A percentile compares a stretch with the other conserved stretches of the same genome.
These are phyloP conservation scores for Penicillium longicatenatum DNA, from an alignment of 495 filamentous ascomycete species.

Conservation along the genomic window DNA sequence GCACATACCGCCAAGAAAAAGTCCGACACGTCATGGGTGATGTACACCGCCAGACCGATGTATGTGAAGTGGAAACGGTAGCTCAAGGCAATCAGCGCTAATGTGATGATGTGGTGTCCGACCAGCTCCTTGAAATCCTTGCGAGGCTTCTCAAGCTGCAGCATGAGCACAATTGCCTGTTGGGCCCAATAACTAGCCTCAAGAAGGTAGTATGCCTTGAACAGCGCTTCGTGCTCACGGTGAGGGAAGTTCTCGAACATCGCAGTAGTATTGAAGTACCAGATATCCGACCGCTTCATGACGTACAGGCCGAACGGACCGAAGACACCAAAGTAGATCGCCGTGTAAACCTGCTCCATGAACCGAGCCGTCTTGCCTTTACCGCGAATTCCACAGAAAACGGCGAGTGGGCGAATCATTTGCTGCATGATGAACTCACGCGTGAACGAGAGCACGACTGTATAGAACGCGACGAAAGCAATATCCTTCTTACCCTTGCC, in stretches of 20 bases:
- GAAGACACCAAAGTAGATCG: slow-evolving; percentile 87
- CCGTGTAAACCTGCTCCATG: slow-evolving; percentile 98
- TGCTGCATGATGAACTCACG: slow-evolving; percentile 98
- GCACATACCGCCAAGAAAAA: slow-evolving; percentile 90
- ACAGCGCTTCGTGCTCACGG: slow-evolving; percentile 75
- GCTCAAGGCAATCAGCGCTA: slow-evolving; percentile 83
- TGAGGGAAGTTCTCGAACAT: slow-evolving; percentile 96
- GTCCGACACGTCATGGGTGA: slow-evolving; percentile 93
- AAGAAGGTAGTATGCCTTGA: slow-evolving; percentile 97
- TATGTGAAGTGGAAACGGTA: slow-evolving; percentile 99
- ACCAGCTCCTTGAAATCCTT: slow-evolving; percentile 98
- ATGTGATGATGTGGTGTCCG: slow-evolving; percentile 88
- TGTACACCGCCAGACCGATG: slow-evolving; percentile 95
- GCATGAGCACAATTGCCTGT: slow-evolving; percentile 84
- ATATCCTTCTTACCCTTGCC: slow-evolving; percentile 87
- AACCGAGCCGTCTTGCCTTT: slow-evolving; percentile 85
- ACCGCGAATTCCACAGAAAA: slow-evolving; percentile 66
- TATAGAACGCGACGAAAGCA: slow-evolving; percentile 89
- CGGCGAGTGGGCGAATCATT: slow-evolving; percentile 76
- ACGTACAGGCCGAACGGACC: slow-evolving; percentile 89
- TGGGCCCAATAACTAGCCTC: slow-evolving; percentile 97
- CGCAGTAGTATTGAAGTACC: slow-evolving; percentile 92
- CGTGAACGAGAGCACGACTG: slow-evolving; percentile 83
- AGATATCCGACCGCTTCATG: slow-evolving; percentile 88
- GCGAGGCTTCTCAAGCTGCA: slow-evolving; percentile 91